Percentiles rank a stretch among this genome's conserved stretches.
Evolutionary conservation across 2,329 filamentous ascomycete species (phyloP).

Genomic region (Botrytis medusae): DNA sequence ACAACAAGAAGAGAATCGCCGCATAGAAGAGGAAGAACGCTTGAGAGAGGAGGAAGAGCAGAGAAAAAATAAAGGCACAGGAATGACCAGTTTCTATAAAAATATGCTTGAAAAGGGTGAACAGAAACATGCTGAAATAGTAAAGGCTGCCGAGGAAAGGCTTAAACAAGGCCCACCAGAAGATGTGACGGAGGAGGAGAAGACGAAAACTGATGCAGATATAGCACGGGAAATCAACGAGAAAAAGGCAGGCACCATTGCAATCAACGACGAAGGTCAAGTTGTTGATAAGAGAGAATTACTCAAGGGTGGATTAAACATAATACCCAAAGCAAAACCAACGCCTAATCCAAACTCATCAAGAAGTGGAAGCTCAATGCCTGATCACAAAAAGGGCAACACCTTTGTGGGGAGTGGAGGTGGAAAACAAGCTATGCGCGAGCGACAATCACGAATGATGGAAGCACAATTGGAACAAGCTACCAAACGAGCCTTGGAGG

Average conservation of each 20-base stretch:
- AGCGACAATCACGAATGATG: constrained; percentile 76
- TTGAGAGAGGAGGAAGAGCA: constrained; percentile 62
- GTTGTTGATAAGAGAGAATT: constrained; percentile 83
- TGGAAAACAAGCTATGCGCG: constrained; percentile 66
- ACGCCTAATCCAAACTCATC: constrained; percentile 35
- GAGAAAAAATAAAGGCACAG: constrained; percentile 63
- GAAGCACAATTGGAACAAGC: constrained; percentile 73
- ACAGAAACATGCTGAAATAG: constrained; percentile 64
- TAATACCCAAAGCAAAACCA: constrained; percentile 61
- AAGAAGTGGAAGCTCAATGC: constrained; percentile 28
- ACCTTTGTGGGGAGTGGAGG: constrained; percentile 48
- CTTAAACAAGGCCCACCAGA: constrained; percentile 47
- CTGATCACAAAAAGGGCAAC: constrained; percentile 34
- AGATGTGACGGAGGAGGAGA: constrained; percentile 42
- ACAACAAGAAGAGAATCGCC: constrained; percentile 73
- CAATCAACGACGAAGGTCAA: constrained; percentile 78
- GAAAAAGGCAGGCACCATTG: constrained; percentile 57
- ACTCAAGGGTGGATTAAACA: constrained; percentile 72
- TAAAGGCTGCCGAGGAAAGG: constrained; percentile 64
- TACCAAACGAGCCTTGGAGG: constrained; percentile 69
- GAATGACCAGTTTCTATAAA: constrained; percentile 78
- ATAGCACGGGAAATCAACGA: constrained; percentile 67
- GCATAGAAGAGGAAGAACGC: constrained; percentile 70
- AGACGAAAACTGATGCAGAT: constrained; percentile 59
- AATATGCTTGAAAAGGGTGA: constrained; percentile 71